These are phyloP conservation scores for Pezicula rhizophila DNA, from an alignment of 2,329 filamentous ascomycete genomes.

Conservation along the genomic window DNA sequence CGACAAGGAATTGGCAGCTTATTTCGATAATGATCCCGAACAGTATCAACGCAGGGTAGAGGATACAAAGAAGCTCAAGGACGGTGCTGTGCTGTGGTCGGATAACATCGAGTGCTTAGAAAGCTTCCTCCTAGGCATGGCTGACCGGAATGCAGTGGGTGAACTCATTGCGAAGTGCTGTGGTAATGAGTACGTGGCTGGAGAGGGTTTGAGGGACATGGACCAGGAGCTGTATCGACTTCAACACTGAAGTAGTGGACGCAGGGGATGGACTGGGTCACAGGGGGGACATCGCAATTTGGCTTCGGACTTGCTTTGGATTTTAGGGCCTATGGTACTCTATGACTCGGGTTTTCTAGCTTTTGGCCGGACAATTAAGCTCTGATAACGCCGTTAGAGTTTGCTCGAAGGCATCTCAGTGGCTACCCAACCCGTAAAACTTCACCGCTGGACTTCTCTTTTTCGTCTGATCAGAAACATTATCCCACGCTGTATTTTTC, in stretches of 20 bases:
- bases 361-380: too few relatives aligned
- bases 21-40: conserved; percentile 24
- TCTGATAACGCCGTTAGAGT: too few relatives aligned
- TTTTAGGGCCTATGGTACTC: not conserved
- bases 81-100: conserved; percentile 24
- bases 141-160: conserved; percentile 30
- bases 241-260: not conserved
- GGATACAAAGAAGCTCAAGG: conserved; percentile 22
- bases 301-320: not conserved
- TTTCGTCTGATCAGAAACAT: too few relatives aligned
- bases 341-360: not conserved
- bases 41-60: conserved; percentile 22
- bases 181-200: conserved; percentile 41
- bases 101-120: conserved; percentile 27
- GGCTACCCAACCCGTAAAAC: too few relatives aligned
- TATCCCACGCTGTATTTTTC: too few relatives aligned
- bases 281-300: not conserved
- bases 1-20: conserved; percentile 26
- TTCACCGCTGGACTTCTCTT: too few relatives aligned
- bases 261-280: not conserved
- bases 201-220: conserved; percentile 38
- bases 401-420: too few relatives aligned
- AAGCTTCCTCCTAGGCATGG: conserved; percentile 18
- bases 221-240: not conserved
- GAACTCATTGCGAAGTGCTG: conserved; percentile 33